Evolutionary conservation across 176 grass and related monocot genomes (phyloP), one percentile per base, ranked within the genome.

Genomic region (Paspalum notatum): DNA sequence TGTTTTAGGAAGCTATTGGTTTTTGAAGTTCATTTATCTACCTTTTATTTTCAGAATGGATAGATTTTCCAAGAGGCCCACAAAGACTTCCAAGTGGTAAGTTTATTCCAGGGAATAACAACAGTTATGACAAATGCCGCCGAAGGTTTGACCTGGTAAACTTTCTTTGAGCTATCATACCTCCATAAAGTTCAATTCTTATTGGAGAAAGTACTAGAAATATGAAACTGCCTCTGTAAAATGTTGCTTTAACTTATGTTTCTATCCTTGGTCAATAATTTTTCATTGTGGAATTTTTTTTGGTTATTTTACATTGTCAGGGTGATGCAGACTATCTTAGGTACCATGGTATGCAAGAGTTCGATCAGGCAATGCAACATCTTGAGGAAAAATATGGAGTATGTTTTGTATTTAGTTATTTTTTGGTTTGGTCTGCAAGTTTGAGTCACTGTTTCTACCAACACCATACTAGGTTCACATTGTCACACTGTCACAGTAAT

Each of bases 311-410:
- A 46, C 62, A 76, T 37, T 79, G 16, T 80, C 81, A 97, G 94
- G 92, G 95, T 43, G 95, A 94, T 89, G 95, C 92, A 14, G 74
- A 89, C 24, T 98, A 84, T 85, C 92, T 98, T 71, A 90, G 92
- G 63, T 94, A 98, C 79, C 74, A 2, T 62, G 92, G 92, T 53
- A 59, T 98, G 90, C 87, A 94, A 89, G 81, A 93, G 78, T 98
- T 98, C 76, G 95, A 94, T 81, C 87, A 61, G 18, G 95, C 90
- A 68, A 93, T 98, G 92, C 95, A 98, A 20, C 90, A 92, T 84
- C 88, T 94, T 53, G 95, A 98, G 81, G 90, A 87, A 75, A 87
- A 91, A 98, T 93, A 92, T 87, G 86, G 78, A 24, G 95, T 94
- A 90, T 49, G 83, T 76, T 85, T 79, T 64, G n/a, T 64, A 16